Percentiles rank a stretch among this genome's conserved stretches.
Conservation (phyloP, 2,329 filamentous ascomycete genomes). For the Botryotinia calthae region DNA sequence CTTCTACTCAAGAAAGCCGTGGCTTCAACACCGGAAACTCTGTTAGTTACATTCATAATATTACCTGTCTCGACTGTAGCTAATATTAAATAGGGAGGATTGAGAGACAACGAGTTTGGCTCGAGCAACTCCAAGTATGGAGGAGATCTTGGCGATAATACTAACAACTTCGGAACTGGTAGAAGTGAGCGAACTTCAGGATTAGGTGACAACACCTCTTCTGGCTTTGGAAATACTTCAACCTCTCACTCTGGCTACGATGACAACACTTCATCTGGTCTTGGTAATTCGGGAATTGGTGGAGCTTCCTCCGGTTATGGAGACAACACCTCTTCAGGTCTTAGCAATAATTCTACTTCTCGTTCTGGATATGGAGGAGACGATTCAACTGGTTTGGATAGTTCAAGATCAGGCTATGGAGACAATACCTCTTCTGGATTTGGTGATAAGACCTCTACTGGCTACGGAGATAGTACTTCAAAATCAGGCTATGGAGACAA, state of each 20-base stretch:
- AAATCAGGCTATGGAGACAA: background rate
- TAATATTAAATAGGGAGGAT: slow-evolving; percentile 33
- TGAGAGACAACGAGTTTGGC: slow-evolving; percentile 23
- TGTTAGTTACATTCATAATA: slow-evolving; percentile 28
- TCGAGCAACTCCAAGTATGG: slow-evolving; percentile 19
- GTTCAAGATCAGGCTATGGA: background rate
- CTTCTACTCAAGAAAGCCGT: slow-evolving; percentile 18
- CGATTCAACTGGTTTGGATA: background rate
- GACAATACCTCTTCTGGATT: background rate
- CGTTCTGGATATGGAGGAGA: slow-evolving; percentile 1
- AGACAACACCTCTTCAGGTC: slow-evolving; percentile 16
- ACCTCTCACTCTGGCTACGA: slow-evolving; percentile 19
- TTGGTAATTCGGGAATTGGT: slow-evolving; percentile 22
- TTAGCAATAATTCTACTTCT: slow-evolving; percentile 1
- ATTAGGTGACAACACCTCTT: slow-evolving; percentile 18
- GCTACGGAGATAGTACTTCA: background rate
- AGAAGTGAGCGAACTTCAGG: slow-evolving; percentile 24
- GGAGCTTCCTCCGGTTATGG: slow-evolving; percentile 26
- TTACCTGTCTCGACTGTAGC: background rate
- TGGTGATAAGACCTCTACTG: slow-evolving; percentile 8
- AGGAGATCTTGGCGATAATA: slow-evolving; percentile 7
- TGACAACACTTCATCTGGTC: background rate
- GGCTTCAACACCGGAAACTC: slow-evolving; percentile 25
- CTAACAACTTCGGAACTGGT: slow-evolving; percentile 17
- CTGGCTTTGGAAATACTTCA: slow-evolving; percentile 28